These are phyloP conservation scores for Hemisphaericaspora xylofermentans DNA, from an alignment of 1,139 yeast species.

Conservation along the genomic window DNA sequence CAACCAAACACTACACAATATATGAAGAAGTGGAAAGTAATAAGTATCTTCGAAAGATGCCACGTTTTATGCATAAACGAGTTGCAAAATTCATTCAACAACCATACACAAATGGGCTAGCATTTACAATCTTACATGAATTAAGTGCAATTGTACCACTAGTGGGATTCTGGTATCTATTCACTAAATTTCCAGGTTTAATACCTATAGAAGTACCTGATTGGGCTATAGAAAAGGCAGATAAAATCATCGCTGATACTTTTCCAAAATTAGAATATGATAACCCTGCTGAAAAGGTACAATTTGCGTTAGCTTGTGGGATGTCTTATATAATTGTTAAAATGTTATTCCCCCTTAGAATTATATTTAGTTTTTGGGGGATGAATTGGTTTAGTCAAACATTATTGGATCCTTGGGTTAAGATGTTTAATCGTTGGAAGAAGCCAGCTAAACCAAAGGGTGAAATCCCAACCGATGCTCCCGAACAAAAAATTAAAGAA, in stretches of 20 bases:
- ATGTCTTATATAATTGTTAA: conserved; percentile 82
- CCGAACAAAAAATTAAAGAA: not conserved
- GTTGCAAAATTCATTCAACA: conserved; percentile 53
- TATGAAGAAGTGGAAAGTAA: conserved; percentile 2
- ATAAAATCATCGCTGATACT: conserved; percentile 53
- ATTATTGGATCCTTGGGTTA: conserved; percentile 50
- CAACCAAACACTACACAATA: not conserved
- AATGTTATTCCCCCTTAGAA: conserved; percentile 57
- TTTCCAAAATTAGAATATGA: conserved; percentile 32
- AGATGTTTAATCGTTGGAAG: not conserved
- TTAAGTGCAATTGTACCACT: conserved; percentile 81
- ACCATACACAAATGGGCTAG: conserved; percentile 67
- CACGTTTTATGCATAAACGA: conserved; percentile 50
- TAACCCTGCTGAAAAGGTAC: conserved; percentile 53
- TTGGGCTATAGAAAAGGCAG: conserved; percentile 64
- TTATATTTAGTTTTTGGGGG: conserved; percentile 52
- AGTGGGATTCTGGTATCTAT: conserved; percentile 69
- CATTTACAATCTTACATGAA: conserved; percentile 83
- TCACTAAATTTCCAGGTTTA: conserved; percentile 52
- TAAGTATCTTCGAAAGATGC: conserved; percentile 41
- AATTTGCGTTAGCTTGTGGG: conserved; percentile 77
- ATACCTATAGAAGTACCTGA: conserved; percentile 60
- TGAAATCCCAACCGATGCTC: not conserved
- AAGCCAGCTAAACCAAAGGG: not conserved
- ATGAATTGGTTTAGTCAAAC: conserved; percentile 71